phyloP scores from a whole-genome alignment of 169 alveolate genomes.

The Babesia caballi region DNA sequence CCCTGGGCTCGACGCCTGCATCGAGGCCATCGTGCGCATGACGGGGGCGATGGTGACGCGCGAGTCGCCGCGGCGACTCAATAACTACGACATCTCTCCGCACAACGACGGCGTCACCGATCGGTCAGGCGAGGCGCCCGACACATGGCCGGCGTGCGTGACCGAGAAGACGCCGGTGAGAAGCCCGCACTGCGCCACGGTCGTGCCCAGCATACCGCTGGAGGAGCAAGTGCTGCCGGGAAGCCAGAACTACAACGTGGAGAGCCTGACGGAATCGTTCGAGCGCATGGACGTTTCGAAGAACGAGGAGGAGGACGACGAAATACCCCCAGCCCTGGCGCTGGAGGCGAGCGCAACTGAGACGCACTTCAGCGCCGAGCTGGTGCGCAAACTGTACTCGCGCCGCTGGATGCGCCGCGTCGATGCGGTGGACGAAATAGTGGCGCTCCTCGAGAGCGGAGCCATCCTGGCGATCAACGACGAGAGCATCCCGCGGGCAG shows the following conservation, averaged over 20 bases:
- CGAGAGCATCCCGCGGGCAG: constrained; percentile 6
- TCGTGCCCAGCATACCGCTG: background rate
- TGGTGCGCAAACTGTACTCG: background rate
- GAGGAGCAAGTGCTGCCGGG: constrained; percentile 25
- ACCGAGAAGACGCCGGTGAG: background rate
- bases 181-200: background rate
- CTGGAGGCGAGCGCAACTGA: constrained; percentile 13
- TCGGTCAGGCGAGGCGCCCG: background rate
- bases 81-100: background rate
- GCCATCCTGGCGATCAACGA: background rate
- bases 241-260: constrained; percentile 8
- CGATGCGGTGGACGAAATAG: constrained; percentile 14
- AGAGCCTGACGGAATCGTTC: background rate
- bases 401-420: constrained; percentile 18
- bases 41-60: background rate
- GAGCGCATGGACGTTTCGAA: background rate
- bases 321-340: constrained; percentile 1
- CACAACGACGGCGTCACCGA: background rate
- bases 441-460: background rate
- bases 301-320: constrained; percentile 3
- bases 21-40: background rate
- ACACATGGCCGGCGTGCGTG: background rate
- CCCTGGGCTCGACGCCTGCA: constrained; percentile 1
- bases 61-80: background rate
- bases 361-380: background rate